These are phyloP conservation scores for Thamnidium elegans DNA, from an alignment of 192 early-diverging fungal species.

Conservation along the genomic window DNA sequence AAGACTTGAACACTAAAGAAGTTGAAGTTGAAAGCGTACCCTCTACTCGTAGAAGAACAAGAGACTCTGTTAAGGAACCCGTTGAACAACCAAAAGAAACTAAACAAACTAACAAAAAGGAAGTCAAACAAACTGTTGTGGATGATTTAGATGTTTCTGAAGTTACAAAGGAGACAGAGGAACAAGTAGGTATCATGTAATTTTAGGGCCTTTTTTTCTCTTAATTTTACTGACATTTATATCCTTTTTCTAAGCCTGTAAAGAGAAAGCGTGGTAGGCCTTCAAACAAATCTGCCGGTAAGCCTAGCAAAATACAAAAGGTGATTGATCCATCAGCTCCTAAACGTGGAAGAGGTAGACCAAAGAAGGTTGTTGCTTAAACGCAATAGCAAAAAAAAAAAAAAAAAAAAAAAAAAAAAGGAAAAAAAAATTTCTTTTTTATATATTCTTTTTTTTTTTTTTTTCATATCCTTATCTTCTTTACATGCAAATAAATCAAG, in stretches of 20 bases:
- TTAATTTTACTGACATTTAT: too few relatives aligned
- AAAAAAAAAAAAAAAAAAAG: neutral
- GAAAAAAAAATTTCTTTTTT: neutral
- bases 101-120: too few relatives aligned
- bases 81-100: too few relatives aligned
- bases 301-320: neutral
- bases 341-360: constrained; percentile 17
- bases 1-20: too few relatives aligned
- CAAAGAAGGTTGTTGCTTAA: constrained; percentile 16
- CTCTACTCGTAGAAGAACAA: too few relatives aligned
- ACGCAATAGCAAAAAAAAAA: neutral
- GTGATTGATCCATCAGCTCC: constrained; percentile 4
- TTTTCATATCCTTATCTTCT: neutral
- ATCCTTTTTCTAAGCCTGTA: neutral
- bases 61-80: too few relatives aligned
- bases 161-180: too few relatives aligned
- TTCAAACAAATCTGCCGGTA: neutral
- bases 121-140: too few relatives aligned
- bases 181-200: too few relatives aligned
- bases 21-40: too few relatives aligned
- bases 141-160: too few relatives aligned
- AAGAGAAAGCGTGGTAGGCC: constrained; percentile 17
- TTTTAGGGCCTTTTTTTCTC: too few relatives aligned
- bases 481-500: neutral
- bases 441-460: neutral